A percentile compares a stretch with the other conserved stretches of the same genome.
Evolutionary conservation across 805 yeast genomes (phyloP).

Genomic region (Kluyveromyces starmeri): DNA sequence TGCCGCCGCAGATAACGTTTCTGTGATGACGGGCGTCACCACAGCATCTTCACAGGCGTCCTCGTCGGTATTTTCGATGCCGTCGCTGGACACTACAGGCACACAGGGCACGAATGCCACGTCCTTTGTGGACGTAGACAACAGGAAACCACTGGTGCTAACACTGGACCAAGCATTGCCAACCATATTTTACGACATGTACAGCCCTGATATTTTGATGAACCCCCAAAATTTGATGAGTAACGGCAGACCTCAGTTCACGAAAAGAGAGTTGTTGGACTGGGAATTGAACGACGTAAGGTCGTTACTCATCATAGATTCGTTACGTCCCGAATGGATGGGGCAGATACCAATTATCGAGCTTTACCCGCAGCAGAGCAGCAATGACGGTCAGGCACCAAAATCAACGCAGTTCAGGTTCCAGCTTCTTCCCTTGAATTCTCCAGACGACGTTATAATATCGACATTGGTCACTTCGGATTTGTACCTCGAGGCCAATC

Average conservation of each 20-base stretch:
- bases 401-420: conserved; percentile 35
- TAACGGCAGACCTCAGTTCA: conserved; percentile 55
- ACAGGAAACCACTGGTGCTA: conserved; percentile 11
- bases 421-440: conserved; percentile 42
- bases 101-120: not conserved
- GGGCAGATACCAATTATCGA: conserved; percentile 39
- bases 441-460: conserved; percentile 41
- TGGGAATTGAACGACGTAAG: conserved; percentile 68
- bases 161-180: conserved; percentile 47
- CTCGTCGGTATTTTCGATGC: conserved; percentile 3
- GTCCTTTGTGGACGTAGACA: not conserved
- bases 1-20: not conserved
- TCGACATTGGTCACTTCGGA: conserved; percentile 47
- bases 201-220: conserved; percentile 44
- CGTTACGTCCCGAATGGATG: conserved; percentile 47
- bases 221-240: conserved; percentile 35
- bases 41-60: not conserved
- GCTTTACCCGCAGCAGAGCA: conserved; percentile 4
- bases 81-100: conserved; percentile 1
- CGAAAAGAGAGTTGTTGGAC: conserved; percentile 52
- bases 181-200: conserved; percentile 42
- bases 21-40: not conserved
- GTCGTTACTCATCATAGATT: conserved; percentile 48
- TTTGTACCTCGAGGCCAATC: conserved; percentile 54
- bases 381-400: conserved; percentile 12